A percentile compares a stretch with the other conserved stretches of the same genome.
These are phyloP conservation scores for Solanum bukasovii DNA, from an alignment of 257 asterid genomes.

Conservation along the genomic window DNA sequence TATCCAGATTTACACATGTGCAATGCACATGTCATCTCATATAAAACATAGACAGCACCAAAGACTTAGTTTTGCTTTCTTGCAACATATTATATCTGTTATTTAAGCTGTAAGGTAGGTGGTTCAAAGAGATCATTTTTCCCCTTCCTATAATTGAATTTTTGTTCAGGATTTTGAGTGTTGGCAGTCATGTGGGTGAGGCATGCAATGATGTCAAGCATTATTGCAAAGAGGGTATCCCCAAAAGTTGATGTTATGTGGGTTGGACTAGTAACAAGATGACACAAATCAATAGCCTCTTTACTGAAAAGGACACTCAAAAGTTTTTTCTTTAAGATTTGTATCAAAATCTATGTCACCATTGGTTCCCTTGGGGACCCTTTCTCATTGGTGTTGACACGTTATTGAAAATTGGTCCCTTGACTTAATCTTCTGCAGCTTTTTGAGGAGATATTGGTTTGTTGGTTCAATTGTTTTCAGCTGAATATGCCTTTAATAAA, in stretches of 20 bases:
- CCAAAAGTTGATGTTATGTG: background rate
- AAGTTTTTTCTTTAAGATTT: background rate
- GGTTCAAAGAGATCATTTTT: background rate
- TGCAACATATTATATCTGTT: slow-evolving; percentile 1
- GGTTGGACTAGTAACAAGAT: background rate
- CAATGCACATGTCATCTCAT: slow-evolving; percentile 5
- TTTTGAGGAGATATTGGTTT: background rate
- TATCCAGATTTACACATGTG: background rate
- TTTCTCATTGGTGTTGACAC: background rate
- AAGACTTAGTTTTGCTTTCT: background rate
- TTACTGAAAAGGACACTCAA: background rate
- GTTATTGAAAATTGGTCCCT: background rate
- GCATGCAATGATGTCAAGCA: slow-evolving; percentile 13
- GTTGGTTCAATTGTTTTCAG: slow-evolving; percentile 3
- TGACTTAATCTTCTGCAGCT: background rate
- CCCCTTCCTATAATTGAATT: background rate
- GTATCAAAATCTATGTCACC: background rate
- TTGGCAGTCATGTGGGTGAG: slow-evolving; percentile 26
- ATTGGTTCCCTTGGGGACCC: slow-evolving; percentile 6
- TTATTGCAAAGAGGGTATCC: background rate
- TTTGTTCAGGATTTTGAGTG: background rate
- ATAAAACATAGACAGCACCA: background rate
- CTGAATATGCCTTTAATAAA: background rate
- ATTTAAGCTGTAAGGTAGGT: slow-evolving; percentile 2
- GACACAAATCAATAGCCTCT: background rate